Evolutionary conservation across 2,329 filamentous ascomycete genomes (phyloP).

Genomic region (Fusarium nygamai): DNA sequence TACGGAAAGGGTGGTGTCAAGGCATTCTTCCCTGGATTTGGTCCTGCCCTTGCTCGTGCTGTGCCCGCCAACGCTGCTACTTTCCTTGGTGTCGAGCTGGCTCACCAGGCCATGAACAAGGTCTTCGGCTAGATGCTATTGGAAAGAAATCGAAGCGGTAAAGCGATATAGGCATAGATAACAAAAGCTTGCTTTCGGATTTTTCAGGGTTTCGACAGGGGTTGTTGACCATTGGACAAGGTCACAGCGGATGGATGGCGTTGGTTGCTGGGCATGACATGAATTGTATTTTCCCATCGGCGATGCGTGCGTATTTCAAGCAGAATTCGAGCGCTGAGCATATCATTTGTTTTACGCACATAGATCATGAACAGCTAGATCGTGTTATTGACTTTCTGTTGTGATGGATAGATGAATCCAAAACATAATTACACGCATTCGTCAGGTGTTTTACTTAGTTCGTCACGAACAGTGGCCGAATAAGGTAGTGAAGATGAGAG

Average conservation of each 20-base stretch:
- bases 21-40: constrained; percentile 98
- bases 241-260: constrained; percentile 25
- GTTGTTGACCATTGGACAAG: neutral
- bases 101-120: constrained; percentile 84
- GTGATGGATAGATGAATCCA: constrained; percentile 14
- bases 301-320: constrained; percentile 11
- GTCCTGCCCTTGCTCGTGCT: constrained; percentile 88
- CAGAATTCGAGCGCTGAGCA: constrained; percentile 21
- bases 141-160: neutral
- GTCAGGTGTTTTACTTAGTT: neutral
- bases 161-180: neutral
- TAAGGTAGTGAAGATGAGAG: constrained; percentile 5
- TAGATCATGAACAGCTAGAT: constrained; percentile 17
- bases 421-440: neutral
- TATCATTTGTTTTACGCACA: constrained; percentile 20
- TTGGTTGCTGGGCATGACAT: constrained; percentile 25
- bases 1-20: constrained; percentile 84
- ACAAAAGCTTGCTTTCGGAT: constrained; percentile 21
- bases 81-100: constrained; percentile 86
- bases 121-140: constrained; percentile 61
- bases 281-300: constrained; percentile 14
- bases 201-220: constrained; percentile 1
- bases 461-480: neutral
- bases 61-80: constrained; percentile 97
- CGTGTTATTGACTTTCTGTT: constrained; percentile 1